Evolutionary conservation across 345 rosid species (phyloP), one percentile per base, ranked within the genome.

Genomic region (Dovyalis caffra): DNA sequence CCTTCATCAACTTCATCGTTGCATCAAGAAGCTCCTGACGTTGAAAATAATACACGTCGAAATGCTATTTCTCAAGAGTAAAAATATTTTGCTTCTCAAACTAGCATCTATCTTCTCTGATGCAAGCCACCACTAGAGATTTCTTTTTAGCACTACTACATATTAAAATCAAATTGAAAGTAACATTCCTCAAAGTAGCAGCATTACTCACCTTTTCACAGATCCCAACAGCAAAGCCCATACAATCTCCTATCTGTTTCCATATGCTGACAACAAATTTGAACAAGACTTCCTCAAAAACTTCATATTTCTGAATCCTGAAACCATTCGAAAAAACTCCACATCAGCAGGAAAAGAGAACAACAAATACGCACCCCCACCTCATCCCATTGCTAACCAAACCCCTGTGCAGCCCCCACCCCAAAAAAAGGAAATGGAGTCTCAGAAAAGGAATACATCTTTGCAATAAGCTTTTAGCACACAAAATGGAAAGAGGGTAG

Each of bases 21-120:
- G 86, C 91, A 69, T 89, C 92, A 74, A 89, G 80, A 86, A 90
- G 84, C 47, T 83, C 91, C 99, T 93, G 77, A 60, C 63, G 63
- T 58, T 26, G 65, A 75, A 83, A 71, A 58, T 31, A 28, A 43
- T 74, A 51, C 70, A 38, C 35, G 43, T 26, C 60, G 66, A 68
- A 28, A 40, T 26, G 20, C 31, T 3, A 56, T 37, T 69, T 38
- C 23, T 38, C 32, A 32, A 9, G 34, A 15, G n/a, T n/a, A 33
- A 2, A 68, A 29, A 56, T 20, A 34, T 5, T 35, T 3, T 40
- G 21, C 43, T 16, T 31, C 40, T 28, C 28, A 35, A 63, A 63
- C 29, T 62, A 62, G 37, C 40, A 38, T 18, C 15, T 51, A 53
- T 67, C 34, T 14, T 28, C 21, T 4, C 20, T 23, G n/a, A 6